Conservation (phyloP, 148 eudicot species). For the Limonium bicolor region DNA sequence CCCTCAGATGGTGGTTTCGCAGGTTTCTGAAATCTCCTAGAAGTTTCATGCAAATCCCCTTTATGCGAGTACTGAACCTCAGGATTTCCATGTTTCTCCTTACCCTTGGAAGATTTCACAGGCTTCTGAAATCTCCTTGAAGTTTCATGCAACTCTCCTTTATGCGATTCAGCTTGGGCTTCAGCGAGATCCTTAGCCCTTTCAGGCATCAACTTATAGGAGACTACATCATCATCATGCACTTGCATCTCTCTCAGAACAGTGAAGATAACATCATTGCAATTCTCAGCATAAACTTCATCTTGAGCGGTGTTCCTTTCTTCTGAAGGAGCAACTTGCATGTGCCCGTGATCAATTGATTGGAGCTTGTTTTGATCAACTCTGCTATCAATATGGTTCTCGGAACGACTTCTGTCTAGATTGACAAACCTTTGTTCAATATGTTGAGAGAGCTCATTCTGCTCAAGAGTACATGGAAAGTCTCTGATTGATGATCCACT, state of each 20-base stretch:
- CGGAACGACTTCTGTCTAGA: too few species aligned
- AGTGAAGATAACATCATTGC: not conserved
- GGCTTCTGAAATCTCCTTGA: not conserved
- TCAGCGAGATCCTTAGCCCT: constrained; percentile 1
- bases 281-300: not conserved
- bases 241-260: constrained; percentile 5
- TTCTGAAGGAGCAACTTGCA: not conserved
- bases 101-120: not conserved
- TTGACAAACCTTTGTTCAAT: too few species aligned
- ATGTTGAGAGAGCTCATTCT: too few species aligned
- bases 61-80: constrained; percentile 1
- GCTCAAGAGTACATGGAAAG: too few species aligned
- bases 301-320: not conserved
- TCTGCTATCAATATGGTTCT: too few species aligned
- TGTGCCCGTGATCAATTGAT: not conserved
- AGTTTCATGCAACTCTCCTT: constrained; percentile 7
- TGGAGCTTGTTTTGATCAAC: too few species aligned
- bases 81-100: not conserved
- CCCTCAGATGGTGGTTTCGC: constrained; percentile 1
- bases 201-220: constrained; percentile 3
- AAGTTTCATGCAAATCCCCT: too few species aligned
- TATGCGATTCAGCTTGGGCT: constrained; percentile 5
- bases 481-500: too few species aligned
- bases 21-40: not conserved
- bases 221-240: constrained; percentile 2